These are phyloP conservation scores for Tetrapyrgos nigripes DNA, from an alignment of 1,284 basidiomycete genomes.

Conservation along the genomic window DNA sequence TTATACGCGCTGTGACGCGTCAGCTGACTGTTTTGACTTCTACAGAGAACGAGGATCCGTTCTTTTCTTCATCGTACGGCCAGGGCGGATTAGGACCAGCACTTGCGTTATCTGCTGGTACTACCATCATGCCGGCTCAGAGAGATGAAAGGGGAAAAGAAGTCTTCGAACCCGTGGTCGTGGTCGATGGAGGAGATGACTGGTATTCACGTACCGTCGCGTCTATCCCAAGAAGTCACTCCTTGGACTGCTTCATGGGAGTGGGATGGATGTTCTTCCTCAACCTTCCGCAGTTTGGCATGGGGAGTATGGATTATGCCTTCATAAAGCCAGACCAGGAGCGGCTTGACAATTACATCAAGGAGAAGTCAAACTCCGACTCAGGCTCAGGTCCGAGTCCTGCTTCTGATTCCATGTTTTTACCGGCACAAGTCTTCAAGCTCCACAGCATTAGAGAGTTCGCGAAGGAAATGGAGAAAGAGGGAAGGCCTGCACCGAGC, in stretches of 20 bases:
- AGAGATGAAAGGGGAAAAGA: background rate
- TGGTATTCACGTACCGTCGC: background rate
- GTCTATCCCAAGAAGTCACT: background rate
- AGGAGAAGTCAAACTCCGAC: background rate
- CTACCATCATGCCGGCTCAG: background rate
- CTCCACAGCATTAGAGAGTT: background rate
- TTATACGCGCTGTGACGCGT: background rate
- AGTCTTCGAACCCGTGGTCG: background rate
- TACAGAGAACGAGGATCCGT: background rate
- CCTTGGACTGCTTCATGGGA: background rate
- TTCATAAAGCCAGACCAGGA: too few relatives aligned
- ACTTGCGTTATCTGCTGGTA: background rate
- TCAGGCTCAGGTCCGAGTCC: too few relatives aligned
- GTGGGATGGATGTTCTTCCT: constrained; percentile 2
- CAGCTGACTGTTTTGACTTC: background rate
- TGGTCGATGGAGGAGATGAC: background rate
- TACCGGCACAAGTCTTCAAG: background rate
- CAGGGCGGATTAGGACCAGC: background rate
- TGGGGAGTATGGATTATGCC: too few relatives aligned
- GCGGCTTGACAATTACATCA: background rate
- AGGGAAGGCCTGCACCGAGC: background rate
- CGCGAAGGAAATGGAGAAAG: constrained; percentile 8
- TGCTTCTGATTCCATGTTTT: background rate
- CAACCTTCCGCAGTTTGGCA: background rate
- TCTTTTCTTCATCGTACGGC: background rate